Base-by-base conservation (phyloP, 257 asterid species). In the Petunia secreta region DNA sequence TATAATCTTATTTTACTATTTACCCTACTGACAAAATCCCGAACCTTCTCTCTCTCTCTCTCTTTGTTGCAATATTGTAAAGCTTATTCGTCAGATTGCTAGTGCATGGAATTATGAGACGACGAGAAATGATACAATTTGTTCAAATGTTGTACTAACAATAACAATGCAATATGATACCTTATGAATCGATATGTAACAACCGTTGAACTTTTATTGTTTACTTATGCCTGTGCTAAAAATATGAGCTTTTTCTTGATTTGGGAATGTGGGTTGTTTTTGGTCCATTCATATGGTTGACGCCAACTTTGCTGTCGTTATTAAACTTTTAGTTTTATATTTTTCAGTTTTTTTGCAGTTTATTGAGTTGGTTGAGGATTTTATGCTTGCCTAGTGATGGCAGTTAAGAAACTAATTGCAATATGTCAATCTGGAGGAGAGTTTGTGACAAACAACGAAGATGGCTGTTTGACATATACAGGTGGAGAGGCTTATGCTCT, bases 401-500 rank as follows among this genome's bases (percentile, higher is more conserved):
- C 91, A 79, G 36, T 89, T 2, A 96, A 93, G 89, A 93, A 91
- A 85, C 89, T 94, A 80, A 93, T 93, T 62, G 98, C 97, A 38
- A 92, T 94, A 80, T 95, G 99, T 84, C 98, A 93, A 84, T 92
- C 98, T 80, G 99, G 99, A 63, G 99, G 99, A 46, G 97, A 92
- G 71, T 94, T 96, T 80, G 87, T 86, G 80, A 88, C 97, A 3
- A 92, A 89, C 84, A 89, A 92, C 80, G 99, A 95, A 6, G 97
- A 96, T 44, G 97, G 97, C 11, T 89, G 96, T 8, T 81, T 96
- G 78, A 86, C 84, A 69, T 96, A 96, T 80, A 77, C 91, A 0
- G 98, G 99, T 1, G 99, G 99, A 75, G 99, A 96, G 54, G 99
- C 99, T 50, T 94, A 95, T 84, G 99, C 99, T 44, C 83, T 95